A percentile compares a stretch with the other conserved stretches of the same genome.
Conservation (phyloP, 495 filamentous ascomycete genomes). For the Daldinia loculata region DNA sequence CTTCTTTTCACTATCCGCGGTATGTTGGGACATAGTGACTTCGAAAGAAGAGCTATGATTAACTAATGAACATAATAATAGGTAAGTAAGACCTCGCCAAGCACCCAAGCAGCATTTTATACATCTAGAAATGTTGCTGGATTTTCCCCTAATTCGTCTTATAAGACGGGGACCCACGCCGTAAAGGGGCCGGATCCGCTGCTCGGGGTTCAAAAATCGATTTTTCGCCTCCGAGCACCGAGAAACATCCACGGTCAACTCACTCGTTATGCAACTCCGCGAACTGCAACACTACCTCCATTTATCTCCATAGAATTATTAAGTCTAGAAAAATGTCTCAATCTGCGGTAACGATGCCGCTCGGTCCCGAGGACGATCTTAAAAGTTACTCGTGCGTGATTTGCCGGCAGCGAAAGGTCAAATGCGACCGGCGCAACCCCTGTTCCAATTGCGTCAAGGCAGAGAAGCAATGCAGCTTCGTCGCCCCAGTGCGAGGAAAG, state of each 20-base stretch:
- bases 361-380: background rate
- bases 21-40: background rate
- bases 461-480: conserved; percentile 53
- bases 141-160: background rate
- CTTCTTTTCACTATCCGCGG: conserved; percentile 18
- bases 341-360: background rate
- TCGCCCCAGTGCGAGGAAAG: conserved; percentile 51
- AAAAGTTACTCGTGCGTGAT: conserved; percentile 40
- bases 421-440: conserved; percentile 61
- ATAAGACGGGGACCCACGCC: conserved; percentile 1
- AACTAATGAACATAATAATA: background rate
- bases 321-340: conserved; percentile 10
- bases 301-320: background rate
- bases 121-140: background rate
- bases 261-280: background rate
- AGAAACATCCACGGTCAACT: background rate
- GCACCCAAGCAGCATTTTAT: background rate
- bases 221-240: conserved; percentile 24
- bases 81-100: background rate
- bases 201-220: conserved; percentile 11
- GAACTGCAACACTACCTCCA: background rate
- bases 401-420: conserved; percentile 75
- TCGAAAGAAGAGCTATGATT: background rate
- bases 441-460: conserved; percentile 61
- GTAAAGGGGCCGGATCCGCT: conserved; percentile 5